phyloP scores from a whole-genome alignment of 2,329 filamentous ascomycete species.

The Colletotrichum lini region DNA sequence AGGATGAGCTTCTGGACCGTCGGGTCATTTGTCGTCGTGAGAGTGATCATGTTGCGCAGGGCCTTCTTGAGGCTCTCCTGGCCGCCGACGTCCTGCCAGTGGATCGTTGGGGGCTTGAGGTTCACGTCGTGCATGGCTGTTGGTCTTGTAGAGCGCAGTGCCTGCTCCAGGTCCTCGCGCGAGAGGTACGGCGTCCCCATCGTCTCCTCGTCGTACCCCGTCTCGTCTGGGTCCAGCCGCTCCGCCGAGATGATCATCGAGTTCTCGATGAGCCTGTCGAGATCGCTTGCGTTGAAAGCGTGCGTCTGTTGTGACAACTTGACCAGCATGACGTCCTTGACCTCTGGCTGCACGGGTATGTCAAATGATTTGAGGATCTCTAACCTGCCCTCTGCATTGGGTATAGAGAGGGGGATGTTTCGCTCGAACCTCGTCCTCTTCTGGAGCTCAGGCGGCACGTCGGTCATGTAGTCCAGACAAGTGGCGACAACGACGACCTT shows the following conservation, averaged over 20 bases:
- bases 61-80: conserved; percentile 81
- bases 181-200: conserved; percentile 48
- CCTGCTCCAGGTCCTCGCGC: conserved; percentile 72
- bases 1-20: conserved; percentile 55
- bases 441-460: conserved; percentile 79
- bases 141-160: conserved; percentile 79
- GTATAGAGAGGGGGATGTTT: conserved; percentile 83
- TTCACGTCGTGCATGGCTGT: conserved; percentile 92
- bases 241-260: conserved; percentile 51
- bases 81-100: conserved; percentile 91
- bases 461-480: conserved; percentile 77
- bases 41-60: conserved; percentile 66
- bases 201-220: conserved; percentile 43
- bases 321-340: conserved; percentile 67
- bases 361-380: conserved; percentile 79
- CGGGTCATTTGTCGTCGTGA: conserved; percentile 52
- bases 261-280: conserved; percentile 72
- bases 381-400: conserved; percentile 77
- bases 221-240: conserved; percentile 48
- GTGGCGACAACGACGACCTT: conserved; percentile 82
- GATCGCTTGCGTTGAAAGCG: conserved; percentile 86
- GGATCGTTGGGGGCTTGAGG: conserved; percentile 87
- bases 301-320: conserved; percentile 83
- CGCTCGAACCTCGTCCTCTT: conserved; percentile 74
- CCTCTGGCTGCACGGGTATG: conserved; percentile 61